phyloP scores from a whole-genome alignment of 768 basidiomycete species.

The Ramaria rubella region DNA sequence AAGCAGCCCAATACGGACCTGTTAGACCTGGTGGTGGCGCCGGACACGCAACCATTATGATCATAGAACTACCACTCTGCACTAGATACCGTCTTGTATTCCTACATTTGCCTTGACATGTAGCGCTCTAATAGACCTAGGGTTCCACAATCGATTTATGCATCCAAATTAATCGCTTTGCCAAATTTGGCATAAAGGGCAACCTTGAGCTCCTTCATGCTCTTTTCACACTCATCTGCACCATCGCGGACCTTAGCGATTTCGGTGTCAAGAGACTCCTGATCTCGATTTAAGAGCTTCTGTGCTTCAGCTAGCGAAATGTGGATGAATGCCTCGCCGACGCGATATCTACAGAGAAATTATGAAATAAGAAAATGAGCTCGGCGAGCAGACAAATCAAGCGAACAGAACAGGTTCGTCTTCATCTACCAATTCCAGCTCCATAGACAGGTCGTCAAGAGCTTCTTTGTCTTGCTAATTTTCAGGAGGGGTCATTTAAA shows the following conservation, averaged over 20 bases:
- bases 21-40: slow-evolving; percentile 50
- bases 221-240: slow-evolving; percentile 58
- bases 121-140: background rate
- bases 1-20: slow-evolving; percentile 64
- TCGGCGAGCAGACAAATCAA: background rate
- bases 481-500: background rate
- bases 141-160: background rate
- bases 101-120: slow-evolving; percentile 1
- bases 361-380: slow-evolving; percentile 1
- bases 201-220: slow-evolving; percentile 79
- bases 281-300: slow-evolving; percentile 65
- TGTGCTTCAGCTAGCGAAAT: slow-evolving; percentile 63
- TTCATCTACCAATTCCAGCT: slow-evolving; percentile 86
- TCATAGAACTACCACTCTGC: background rate
- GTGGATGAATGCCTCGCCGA: slow-evolving; percentile 86
- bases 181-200: slow-evolving; percentile 88
- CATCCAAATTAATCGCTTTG: slow-evolving; percentile 87
- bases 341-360: slow-evolving; percentile 59
- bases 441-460: slow-evolving; percentile 79
- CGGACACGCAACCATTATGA: background rate
- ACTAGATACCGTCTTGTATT: background rate
- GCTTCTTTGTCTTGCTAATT: slow-evolving; percentile 91
- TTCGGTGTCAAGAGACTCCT: slow-evolving; percentile 48
- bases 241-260: slow-evolving; percentile 43
- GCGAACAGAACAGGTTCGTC: slow-evolving; percentile 71